Percentiles rank a stretch among this genome's conserved stretches.
These are phyloP conservation scores for Globisporangium emineosum DNA, from an alignment of 352 stramenopile species.

Conservation along the genomic window DNA sequence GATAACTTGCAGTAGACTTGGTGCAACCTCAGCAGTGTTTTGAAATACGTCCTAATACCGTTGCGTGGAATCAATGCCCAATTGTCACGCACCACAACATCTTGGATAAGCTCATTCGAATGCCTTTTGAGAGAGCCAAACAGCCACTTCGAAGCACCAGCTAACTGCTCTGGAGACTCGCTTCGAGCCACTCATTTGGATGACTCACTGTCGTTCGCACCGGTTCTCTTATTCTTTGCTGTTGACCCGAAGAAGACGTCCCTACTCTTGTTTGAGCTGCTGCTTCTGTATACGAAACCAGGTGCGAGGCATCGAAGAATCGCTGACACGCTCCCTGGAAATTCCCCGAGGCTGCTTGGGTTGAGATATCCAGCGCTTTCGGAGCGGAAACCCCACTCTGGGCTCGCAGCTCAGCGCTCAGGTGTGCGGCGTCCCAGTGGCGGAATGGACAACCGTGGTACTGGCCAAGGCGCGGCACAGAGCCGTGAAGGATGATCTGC, in stretches of 20 bases:
- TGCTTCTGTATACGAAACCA: conserved; percentile 16
- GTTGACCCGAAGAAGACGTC: too few species aligned
- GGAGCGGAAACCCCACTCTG: conserved; percentile 37
- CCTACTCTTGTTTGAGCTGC: too few species aligned
- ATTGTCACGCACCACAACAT: too few species aligned
- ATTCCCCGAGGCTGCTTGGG: conserved; percentile 28
- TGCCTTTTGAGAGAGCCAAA: too few species aligned
- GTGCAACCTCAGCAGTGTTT: too few species aligned
- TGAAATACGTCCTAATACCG: too few species aligned
- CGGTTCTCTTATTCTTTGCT: background rate
- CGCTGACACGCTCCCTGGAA: conserved; percentile 40
- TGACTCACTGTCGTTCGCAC: conserved; percentile 23
- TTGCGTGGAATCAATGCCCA: too few species aligned
- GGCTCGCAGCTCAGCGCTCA: conserved; percentile 51
- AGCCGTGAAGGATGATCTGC: conserved; percentile 42
- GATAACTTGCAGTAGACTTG: too few species aligned
- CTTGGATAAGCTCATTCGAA: too few species aligned
- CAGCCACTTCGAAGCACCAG: too few species aligned
- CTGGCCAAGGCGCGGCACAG: conserved; percentile 41
- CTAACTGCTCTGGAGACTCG: conserved; percentile 27
- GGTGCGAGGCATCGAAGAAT: conserved; percentile 51
- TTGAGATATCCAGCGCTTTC: conserved; percentile 27
- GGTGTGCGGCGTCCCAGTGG: conserved; percentile 51
- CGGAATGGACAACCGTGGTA: conserved; percentile 81
- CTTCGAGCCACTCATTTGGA: conserved; percentile 54